Conservation (phyloP, 148 eudicot species). For the Rhododendron molle region DNA sequence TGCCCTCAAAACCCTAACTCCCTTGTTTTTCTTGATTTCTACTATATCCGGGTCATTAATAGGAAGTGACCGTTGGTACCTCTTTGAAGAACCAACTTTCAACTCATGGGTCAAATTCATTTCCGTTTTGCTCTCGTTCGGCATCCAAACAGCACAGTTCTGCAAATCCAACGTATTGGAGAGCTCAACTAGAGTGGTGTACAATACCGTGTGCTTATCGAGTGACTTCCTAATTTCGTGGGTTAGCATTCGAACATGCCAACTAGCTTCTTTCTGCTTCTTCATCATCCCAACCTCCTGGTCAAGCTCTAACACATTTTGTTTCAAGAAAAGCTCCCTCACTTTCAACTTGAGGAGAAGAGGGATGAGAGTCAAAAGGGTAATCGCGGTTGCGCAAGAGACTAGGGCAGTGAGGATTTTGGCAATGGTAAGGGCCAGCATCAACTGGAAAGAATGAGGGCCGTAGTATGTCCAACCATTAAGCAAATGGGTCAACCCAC, state of each 20-base stretch:
- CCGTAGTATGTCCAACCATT: conserved; percentile 87
- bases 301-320: conserved; percentile 70
- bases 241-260: conserved; percentile 93
- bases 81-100: conserved; percentile 28
- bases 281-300: conserved; percentile 80
- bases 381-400: conserved; percentile 83
- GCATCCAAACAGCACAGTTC: conserved; percentile 95
- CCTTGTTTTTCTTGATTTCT: conserved; percentile 32
- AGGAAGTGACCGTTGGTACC: conserved; percentile 30
- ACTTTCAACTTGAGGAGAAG: conserved; percentile 73
- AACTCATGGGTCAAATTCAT: conserved; percentile 72
- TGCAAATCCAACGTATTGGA: conserved; percentile 73
- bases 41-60: conserved; percentile 57
- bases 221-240: conserved; percentile 84
- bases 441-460: conserved; percentile 69
- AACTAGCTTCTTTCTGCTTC: conserved; percentile 69
- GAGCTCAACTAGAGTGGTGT: conserved; percentile 80
- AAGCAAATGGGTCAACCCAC: conserved; percentile 93
- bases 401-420: conserved; percentile 82
- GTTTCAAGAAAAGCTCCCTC: conserved; percentile 74
- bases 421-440: conserved; percentile 68
- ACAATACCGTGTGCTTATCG: conserved; percentile 70
- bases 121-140: conserved; percentile 57
- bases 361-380: conserved; percentile 76
- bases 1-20: conserved; percentile 48